A percentile compares a stretch with the other conserved stretches of the same genome.
Conservation (phyloP, 352 stramenopile genomes). For the Pythium aquatile region DNA sequence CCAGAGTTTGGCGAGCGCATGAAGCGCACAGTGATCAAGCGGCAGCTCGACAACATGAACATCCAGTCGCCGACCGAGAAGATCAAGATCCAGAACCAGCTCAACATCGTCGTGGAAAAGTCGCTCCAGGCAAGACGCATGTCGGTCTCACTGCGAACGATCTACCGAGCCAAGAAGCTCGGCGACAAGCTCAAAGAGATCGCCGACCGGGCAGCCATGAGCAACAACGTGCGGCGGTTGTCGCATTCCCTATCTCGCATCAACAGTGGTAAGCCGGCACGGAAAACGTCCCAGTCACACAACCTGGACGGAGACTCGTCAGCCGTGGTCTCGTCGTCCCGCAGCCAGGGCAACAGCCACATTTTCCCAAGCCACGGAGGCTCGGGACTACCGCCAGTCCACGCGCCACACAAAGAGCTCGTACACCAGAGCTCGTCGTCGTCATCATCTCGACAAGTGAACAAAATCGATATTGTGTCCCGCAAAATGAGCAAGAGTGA, state of each 20-base stretch:
- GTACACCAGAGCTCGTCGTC: background rate
- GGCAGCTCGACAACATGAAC: slow-evolving; percentile 85
- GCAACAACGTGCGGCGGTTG: slow-evolving; percentile 26
- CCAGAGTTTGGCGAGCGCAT: slow-evolving; percentile 78
- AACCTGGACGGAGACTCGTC: background rate
- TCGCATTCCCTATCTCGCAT: slow-evolving; percentile 18
- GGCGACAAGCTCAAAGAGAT: slow-evolving; percentile 85
- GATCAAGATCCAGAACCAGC: slow-evolving; percentile 73
- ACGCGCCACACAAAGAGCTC: background rate
- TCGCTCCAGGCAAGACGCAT: slow-evolving; percentile 72
- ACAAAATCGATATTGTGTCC: slow-evolving; percentile 46
- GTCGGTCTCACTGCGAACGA: slow-evolving; percentile 68
- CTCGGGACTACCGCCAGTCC: background rate
- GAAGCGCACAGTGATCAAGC: slow-evolving; percentile 80
- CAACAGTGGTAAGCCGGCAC: background rate
- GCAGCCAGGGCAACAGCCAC: slow-evolving; percentile 1
- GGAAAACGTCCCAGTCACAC: slow-evolving; percentile 1
- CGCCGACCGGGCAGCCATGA: slow-evolving; percentile 49
- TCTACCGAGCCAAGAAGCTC: slow-evolving; percentile 79
- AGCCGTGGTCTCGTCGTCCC: background rate
- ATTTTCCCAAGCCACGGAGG: slow-evolving; percentile 4
- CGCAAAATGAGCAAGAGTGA: slow-evolving; percentile 56
- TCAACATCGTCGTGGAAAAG: slow-evolving; percentile 77
- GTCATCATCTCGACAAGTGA: slow-evolving; percentile 4
- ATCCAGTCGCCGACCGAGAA: slow-evolving; percentile 71